Evolutionary conservation across 352 stramenopile genomes (phyloP).

Genomic region (Globisporangium viniferum): DNA sequence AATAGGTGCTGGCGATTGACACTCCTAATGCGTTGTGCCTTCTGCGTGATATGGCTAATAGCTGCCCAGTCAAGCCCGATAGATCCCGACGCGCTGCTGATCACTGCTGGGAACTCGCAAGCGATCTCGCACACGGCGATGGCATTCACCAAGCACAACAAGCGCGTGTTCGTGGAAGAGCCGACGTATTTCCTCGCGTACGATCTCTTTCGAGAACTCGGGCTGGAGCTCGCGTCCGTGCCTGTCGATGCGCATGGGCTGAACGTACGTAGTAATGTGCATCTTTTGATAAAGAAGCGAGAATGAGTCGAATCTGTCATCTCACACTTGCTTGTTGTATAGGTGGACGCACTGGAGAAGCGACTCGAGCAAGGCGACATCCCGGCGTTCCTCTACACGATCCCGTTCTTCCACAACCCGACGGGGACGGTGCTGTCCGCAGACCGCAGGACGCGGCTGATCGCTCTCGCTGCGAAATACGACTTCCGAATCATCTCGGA

Average conservation of each 20-base stretch:
- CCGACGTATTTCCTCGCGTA: conserved; percentile 92
- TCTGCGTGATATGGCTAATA: neutral
- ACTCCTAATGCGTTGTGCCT: neutral
- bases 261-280: conserved; percentile 40
- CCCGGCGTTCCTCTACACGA: conserved; percentile 91
- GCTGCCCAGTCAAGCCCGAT: conserved; percentile 27
- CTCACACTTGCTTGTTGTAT: neutral
- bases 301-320: too few relatives aligned
- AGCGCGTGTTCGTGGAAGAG: conserved; percentile 89
- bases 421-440: conserved; percentile 76
- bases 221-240: conserved; percentile 72
- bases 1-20: neutral
- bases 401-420: conserved; percentile 94
- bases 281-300: neutral
- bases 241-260: conserved; percentile 72
- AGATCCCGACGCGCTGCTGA: conserved; percentile 62
- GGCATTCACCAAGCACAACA: conserved; percentile 64
- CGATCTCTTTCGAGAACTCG: conserved; percentile 90
- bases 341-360: conserved; percentile 71
- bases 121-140: conserved; percentile 87
- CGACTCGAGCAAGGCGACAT: conserved; percentile 52
- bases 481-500: conserved; percentile 88
- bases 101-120: conserved; percentile 91
- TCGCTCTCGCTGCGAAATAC: conserved; percentile 76
- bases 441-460: conserved; percentile 67